phyloP scores from a whole-genome alignment of 129 eudicot genomes.

The Saposhnikovia divaricata region DNA sequence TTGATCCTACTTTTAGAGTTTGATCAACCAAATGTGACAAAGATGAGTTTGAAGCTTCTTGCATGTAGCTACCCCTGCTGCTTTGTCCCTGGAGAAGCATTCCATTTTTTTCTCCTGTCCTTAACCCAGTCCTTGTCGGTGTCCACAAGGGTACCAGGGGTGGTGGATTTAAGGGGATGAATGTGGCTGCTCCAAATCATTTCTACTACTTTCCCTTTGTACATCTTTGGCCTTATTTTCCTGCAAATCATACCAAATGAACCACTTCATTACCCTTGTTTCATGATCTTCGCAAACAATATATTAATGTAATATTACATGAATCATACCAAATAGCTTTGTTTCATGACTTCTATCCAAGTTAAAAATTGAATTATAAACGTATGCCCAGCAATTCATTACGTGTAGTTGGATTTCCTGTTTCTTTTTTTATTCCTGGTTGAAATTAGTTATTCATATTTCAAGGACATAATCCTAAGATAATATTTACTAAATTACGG shows the following conservation, averaged over 20 bases:
- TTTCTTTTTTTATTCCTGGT: background rate
- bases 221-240: slow-evolving; percentile 75
- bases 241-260: slow-evolving; percentile 42
- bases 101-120: no score
- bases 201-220: slow-evolving; percentile 70
- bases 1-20: no score
- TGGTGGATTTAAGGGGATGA: slow-evolving; percentile 32
- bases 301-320: background rate
- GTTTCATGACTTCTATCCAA: background rate
- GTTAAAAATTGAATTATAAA: background rate
- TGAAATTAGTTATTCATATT: background rate
- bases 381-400: background rate
- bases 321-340: background rate
- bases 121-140: slow-evolving; percentile 69
- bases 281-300: background rate
- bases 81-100: no score
- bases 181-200: slow-evolving; percentile 59
- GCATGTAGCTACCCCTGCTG: no score
- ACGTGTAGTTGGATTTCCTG: background rate
- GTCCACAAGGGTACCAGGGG: slow-evolving; percentile 20
- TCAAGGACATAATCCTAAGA: background rate
- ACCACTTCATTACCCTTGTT: background rate
- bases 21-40: no score
- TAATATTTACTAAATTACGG: background rate
- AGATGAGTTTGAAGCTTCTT: no score